Evolutionary conservation across 345 rosid genomes (phyloP).

Genomic region (Brassica nigra): DNA sequence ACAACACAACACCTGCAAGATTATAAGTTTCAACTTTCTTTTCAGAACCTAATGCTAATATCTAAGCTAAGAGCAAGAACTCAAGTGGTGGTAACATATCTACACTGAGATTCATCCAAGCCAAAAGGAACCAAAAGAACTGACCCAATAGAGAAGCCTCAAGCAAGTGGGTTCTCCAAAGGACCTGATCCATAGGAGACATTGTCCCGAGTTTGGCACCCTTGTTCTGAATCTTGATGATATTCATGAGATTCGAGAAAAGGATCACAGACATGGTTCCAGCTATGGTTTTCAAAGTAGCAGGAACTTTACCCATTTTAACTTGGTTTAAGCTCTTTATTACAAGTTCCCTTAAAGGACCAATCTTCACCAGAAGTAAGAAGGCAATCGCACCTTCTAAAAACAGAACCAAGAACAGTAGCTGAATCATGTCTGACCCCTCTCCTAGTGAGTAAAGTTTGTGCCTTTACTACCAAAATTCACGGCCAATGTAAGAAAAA

Average conservation of each 20-base stretch:
- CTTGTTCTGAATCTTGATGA: constrained; percentile 91
- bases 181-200: constrained; percentile 99
- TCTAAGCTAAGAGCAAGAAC: constrained; percentile 14
- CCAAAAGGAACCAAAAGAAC: constrained; percentile 9
- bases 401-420: constrained; percentile 76
- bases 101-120: background rate
- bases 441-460: background rate
- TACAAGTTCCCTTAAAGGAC: constrained; percentile 88
- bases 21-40: background rate
- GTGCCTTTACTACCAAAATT: constrained; percentile 8
- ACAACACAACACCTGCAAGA: constrained; percentile 66
- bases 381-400: constrained; percentile 72
- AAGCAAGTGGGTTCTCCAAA: constrained; percentile 49
- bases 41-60: background rate
- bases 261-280: constrained; percentile 88
- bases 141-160: constrained; percentile 83
- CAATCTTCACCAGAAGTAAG: constrained; percentile 73
- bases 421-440: constrained; percentile 66
- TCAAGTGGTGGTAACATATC: background rate
- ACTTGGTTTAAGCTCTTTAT: constrained; percentile 87
- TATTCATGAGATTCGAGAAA: constrained; percentile 74
- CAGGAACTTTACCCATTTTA: constrained; percentile 84
- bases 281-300: constrained; percentile 86
- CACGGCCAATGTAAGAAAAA: too few species aligned
- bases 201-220: constrained; percentile 95